Percentiles rank a stretch among this genome's conserved stretches.
These are phyloP conservation scores for Datisca glomerata DNA, from an alignment of 306 rosid genomes.

Conservation along the genomic window DNA sequence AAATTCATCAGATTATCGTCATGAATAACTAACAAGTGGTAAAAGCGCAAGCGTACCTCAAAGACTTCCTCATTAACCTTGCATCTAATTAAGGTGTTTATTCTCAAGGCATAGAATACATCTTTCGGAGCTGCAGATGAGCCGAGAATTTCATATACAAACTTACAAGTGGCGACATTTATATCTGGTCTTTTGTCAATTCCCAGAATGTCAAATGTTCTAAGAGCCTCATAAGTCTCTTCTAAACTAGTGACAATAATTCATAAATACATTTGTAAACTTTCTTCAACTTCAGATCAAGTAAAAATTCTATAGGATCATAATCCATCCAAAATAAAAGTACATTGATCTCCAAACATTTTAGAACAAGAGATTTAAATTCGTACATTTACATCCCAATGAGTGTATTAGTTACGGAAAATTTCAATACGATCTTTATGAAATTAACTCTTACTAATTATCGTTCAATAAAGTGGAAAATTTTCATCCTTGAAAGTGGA, in stretches of 20 bases:
- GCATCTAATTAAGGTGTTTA: constrained; percentile 57
- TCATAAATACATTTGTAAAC: no score
- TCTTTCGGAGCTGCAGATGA: constrained; percentile 48
- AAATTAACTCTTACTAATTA: no score
- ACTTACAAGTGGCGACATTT: constrained; percentile 33
- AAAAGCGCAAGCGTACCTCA: constrained; percentile 37
- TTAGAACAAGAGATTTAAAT: no score
- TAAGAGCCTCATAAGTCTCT: constrained; percentile 64
- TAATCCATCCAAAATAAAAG: no score
- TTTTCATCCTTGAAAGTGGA: no score
- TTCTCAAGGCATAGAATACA: constrained; percentile 59
- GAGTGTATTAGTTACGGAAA: no score
- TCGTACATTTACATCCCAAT: no score
- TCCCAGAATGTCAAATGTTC: constrained; percentile 64
- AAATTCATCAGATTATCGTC: constrained; percentile 15
- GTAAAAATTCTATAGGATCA: no score
- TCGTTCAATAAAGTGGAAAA: no score
- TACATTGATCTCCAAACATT: no score
- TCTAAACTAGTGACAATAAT: constrained; percentile 65
- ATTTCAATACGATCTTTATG: no score
- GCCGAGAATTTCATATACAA: constrained; percentile 50
- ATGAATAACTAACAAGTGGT: constrained; percentile 6
- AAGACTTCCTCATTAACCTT: constrained; percentile 29
- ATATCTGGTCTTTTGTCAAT: constrained; percentile 46
- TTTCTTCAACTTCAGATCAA: no score